A percentile compares a stretch with the other conserved stretches of the same genome.
Evolutionary conservation across 2,329 filamentous ascomycete species (phyloP).

Genomic region (Dothideomycetes sp.): DNA sequence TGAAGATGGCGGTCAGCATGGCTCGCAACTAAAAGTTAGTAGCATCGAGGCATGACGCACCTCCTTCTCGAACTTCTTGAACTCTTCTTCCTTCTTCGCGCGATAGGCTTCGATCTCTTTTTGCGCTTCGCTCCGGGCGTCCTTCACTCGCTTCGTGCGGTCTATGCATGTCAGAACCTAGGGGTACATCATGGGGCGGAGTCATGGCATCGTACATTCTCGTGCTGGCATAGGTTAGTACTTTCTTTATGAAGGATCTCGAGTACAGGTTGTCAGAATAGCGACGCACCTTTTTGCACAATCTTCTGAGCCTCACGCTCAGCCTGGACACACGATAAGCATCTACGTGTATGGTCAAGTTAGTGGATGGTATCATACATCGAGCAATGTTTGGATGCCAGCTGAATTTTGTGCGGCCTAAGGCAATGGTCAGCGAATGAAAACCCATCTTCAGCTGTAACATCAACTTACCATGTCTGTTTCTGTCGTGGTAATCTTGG

Average conservation of each 20-base stretch:
- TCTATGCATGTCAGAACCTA: constrained; percentile 38
- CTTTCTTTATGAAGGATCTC: background rate
- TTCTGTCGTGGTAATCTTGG: no score
- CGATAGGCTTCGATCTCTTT: constrained; percentile 95
- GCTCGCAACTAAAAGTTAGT: background rate
- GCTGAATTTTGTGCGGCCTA: constrained; percentile 97
- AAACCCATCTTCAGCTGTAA: background rate
- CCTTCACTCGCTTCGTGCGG: constrained; percentile 94
- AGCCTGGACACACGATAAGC: constrained; percentile 51
- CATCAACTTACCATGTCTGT: constrained; percentile 14
- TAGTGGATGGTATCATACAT: constrained; percentile 50
- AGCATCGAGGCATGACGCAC: constrained; percentile 27
- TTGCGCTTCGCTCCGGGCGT: constrained; percentile 91
- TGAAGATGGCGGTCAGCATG: constrained; percentile 26
- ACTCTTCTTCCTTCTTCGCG: constrained; percentile 82
- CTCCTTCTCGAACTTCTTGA: constrained; percentile 83
- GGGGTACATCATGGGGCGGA: constrained; percentile 2
- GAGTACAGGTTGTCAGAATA: no score
- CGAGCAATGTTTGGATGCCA: constrained; percentile 96
- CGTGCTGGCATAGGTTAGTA: constrained; percentile 46
- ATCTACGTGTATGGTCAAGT: constrained; percentile 10
- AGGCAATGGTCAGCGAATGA: constrained; percentile 16
- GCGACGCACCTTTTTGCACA: constrained; percentile 76
- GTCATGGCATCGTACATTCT: constrained; percentile 56
- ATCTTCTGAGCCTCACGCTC: constrained; percentile 99